Percentiles rank a stretch among this genome's conserved stretches.
Conservation (phyloP, 176 grass and related monocot species). For the Triticum dicoccoides region DNA sequence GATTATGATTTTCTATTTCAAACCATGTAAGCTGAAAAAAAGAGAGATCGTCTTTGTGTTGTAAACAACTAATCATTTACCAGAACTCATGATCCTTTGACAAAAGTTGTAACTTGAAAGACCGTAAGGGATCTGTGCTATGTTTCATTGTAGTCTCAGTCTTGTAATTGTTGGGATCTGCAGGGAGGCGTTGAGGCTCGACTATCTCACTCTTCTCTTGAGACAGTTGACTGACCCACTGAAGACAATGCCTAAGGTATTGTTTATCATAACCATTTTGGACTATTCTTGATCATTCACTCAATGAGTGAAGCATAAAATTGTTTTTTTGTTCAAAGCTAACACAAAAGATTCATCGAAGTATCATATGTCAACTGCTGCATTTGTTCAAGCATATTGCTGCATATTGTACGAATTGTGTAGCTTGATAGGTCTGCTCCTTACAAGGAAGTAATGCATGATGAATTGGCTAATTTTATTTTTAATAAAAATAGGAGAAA, state of each 20-base stretch:
- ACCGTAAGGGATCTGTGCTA: not conserved
- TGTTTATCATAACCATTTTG: slow-evolving; percentile 16
- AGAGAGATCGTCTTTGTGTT: not conserved
- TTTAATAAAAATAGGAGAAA: not conserved
- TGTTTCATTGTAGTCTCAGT: slow-evolving; percentile 6
- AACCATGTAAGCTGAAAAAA: slow-evolving; percentile 1
- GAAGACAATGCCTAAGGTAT: slow-evolving; percentile 77
- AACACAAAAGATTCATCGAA: not conserved
- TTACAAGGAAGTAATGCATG: not conserved
- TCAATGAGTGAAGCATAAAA: not conserved
- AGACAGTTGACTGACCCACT: slow-evolving; percentile 69
- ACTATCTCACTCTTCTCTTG: slow-evolving; percentile 85
- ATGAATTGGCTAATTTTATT: slow-evolving; percentile 4
- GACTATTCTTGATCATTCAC: not conserved
- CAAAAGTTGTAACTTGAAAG: slow-evolving; percentile 6
- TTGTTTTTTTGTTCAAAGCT: not conserved
- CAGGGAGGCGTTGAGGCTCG: slow-evolving; percentile 82
- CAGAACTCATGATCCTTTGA: not conserved
- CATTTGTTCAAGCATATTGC: not conserved
- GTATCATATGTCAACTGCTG: not conserved
- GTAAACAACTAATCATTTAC: not conserved
- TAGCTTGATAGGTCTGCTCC: not conserved
- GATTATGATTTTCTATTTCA: not conserved
- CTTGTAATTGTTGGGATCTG: slow-evolving; percentile 28
- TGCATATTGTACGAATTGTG: slow-evolving; percentile 5